Evolutionary conservation across 345 rosid genomes (phyloP), one percentile per base, ranked within the genome.

Genomic region (Bruguiera parviflora): DNA sequence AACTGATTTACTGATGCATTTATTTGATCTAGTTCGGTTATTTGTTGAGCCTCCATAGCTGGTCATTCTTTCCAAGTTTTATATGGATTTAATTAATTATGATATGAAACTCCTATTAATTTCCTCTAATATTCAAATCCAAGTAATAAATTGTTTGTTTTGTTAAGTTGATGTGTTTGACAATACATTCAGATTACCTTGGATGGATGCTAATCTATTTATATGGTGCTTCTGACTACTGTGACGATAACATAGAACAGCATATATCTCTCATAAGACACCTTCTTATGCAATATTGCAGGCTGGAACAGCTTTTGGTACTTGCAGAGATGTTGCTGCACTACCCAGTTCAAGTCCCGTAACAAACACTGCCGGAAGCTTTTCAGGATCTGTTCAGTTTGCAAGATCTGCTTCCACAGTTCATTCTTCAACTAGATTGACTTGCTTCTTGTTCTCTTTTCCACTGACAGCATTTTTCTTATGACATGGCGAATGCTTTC

Each of bases 381-480:
- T 89, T 80, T 78, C 94, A 31, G 99, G 99, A 80, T 88, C 90
- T 20, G 89, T 95, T 75, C 96, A 95, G 78, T 86, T 95, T 77
- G 57, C 94, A 21, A 85, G 63, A 71, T 86, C 96, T 39, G 78
- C 85, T 66, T 82, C 91, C 57, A 60, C 73, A 65, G 63, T 73
- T 70, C 71, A 64, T 74, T 61, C 75, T 64, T 77, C 77, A 69
- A 82, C 73, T 77, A 66, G 27, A 60, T 67, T 80, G 63, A 18
- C 72, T 65, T 56, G 79, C 69, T 71, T 51, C 75, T 68, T 85
- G 61, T 72, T 87, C 69, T 77, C 67, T 74, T 67, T 82, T 76
- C 78, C 68, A 68, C 55, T 85, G 67, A 65, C 81, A 33, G 71
- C 80, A 67, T 75, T 79, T 80, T 70, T 86, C 33, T 80, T 75